Conservation (phyloP, 345 rosid genomes). For the Conringia planisiliqua region DNA sequence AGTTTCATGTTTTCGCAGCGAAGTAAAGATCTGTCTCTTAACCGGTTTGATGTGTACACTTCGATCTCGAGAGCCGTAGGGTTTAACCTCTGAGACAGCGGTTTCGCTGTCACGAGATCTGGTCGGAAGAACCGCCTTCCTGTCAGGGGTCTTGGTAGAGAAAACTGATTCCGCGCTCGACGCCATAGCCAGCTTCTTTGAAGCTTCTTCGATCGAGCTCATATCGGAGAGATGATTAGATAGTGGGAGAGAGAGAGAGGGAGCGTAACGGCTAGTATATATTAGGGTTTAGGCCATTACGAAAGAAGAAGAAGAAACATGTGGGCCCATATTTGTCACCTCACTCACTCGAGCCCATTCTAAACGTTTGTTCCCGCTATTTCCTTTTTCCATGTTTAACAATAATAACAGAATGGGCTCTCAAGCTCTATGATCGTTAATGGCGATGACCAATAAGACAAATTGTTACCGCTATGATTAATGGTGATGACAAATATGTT, state of each 20-base stretch:
- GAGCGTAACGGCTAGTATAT: constrained; percentile 9
- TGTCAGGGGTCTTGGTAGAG: constrained; percentile 48
- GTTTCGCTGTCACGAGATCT: constrained; percentile 40
- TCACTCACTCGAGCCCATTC: constrained; percentile 40
- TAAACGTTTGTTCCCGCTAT: constrained; percentile 60
- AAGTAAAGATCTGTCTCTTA: constrained; percentile 43
- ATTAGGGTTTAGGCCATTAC: constrained; percentile 22
- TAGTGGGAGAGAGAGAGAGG: background rate
- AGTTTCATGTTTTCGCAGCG: constrained; percentile 13
- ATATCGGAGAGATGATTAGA: constrained; percentile 18
- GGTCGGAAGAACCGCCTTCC: constrained; percentile 27
- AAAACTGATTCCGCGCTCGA: constrained; percentile 17
- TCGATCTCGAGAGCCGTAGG: background rate
- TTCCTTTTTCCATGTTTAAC: background rate
- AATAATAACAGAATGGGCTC: too few relatives aligned
- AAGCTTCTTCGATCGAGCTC: constrained; percentile 38
- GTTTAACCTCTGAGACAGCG: constrained; percentile 13
- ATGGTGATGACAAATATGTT: too few relatives aligned
- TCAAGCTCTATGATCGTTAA: too few relatives aligned
- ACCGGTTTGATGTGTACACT: constrained; percentile 34
- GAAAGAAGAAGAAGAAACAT: background rate
- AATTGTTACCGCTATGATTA: too few relatives aligned
- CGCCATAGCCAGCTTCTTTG: constrained; percentile 31
- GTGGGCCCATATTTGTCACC: constrained; percentile 35
- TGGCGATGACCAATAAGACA: too few relatives aligned